A percentile compares a stretch with the other conserved stretches of the same genome.
phyloP scores from a whole-genome alignment of 2,329 filamentous ascomycete genomes.

The Phialophora verrucosa region DNA sequence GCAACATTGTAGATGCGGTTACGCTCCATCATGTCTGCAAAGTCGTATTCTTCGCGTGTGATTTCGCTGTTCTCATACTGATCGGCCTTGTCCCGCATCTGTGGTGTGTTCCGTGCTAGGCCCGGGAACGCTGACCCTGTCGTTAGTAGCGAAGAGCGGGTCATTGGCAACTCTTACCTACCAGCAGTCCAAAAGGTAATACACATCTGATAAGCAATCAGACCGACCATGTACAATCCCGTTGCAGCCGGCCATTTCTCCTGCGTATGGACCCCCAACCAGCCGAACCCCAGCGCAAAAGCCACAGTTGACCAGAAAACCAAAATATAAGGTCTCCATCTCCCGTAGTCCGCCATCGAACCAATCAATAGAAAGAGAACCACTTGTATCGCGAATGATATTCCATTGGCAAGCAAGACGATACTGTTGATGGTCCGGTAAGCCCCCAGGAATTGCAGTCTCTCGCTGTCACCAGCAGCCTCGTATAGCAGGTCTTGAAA shows the following conservation, averaged over 20 bases:
- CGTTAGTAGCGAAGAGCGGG: not conserved
- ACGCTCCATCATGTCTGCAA: conserved; percentile 65
- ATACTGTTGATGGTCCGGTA: conserved; percentile 68
- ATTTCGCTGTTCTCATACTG: conserved; percentile 60
- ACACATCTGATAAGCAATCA: conserved; percentile 70
- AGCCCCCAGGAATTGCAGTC: conserved; percentile 62
- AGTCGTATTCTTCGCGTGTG: conserved; percentile 64
- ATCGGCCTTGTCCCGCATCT: conserved; percentile 57
- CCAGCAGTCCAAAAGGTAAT: conserved; percentile 70
- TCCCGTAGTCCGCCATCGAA: conserved; percentile 66
- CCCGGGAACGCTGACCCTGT: conserved; percentile 61
- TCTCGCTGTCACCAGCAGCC: conserved; percentile 61
- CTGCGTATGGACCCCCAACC: conserved; percentile 67
- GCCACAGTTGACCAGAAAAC: conserved; percentile 66
- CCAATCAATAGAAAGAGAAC: conserved; percentile 56
- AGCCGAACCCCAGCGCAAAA: conserved; percentile 69
- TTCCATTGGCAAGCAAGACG: conserved; percentile 69
- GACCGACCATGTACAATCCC: conserved; percentile 68
- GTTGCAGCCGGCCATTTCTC: conserved; percentile 65
- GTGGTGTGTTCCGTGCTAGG: conserved; percentile 60
- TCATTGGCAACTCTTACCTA: not conserved
- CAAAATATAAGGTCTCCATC: conserved; percentile 67
- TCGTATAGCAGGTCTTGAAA: conserved; percentile 69
- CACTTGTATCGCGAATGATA: conserved; percentile 71
- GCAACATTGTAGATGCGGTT: conserved; percentile 68